Percentiles rank a stretch among this genome's conserved stretches.
phyloP scores from a whole-genome alignment of 176 grass and related monocot species.

The Calamus simplicifolius region DNA sequence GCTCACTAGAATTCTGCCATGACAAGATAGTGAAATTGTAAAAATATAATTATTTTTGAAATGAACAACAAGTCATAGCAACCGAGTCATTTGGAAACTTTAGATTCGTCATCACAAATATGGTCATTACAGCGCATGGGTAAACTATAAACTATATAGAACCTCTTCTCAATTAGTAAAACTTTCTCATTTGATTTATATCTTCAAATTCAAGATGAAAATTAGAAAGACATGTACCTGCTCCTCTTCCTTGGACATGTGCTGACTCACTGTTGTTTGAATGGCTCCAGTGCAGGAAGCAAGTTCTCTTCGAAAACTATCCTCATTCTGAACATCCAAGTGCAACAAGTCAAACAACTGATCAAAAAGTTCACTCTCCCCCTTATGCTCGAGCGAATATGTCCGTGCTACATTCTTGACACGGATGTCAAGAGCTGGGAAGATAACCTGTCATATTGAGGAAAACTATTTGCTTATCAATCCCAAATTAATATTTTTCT shows the following conservation, averaged over 20 bases:
- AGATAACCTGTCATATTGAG: slow-evolving; percentile 62
- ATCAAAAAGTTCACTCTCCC: slow-evolving; percentile 61
- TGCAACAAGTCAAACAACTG: slow-evolving; percentile 46
- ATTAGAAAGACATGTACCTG: slow-evolving; percentile 38
- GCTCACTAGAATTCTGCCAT: no score
- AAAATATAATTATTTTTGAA: no score
- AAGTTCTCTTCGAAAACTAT: slow-evolving; percentile 47
- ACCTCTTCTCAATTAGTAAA: no score
- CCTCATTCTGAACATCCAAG: slow-evolving; percentile 37
- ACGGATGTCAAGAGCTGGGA: slow-evolving; percentile 80
- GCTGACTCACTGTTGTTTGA: slow-evolving; percentile 57
- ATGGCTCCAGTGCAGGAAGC: slow-evolving; percentile 75
- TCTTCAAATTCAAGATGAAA: no score
- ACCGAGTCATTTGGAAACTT: no score
- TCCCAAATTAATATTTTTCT: background rate
- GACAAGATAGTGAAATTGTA: no score
- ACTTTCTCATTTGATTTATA: no score
- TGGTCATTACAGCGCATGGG: no score
- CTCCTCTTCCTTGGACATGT: slow-evolving; percentile 96
- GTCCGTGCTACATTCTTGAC: slow-evolving; percentile 88
- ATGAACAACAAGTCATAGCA: no score
- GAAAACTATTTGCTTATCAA: slow-evolving; percentile 11
- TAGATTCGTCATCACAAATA: no score
- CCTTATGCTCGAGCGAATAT: slow-evolving; percentile 80
- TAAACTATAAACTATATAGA: no score